Percentiles rank a stretch among this genome's conserved stretches.
These are phyloP conservation scores for Termitomyces sp. DNA, from an alignment of 768 basidiomycete species.

Conservation along the genomic window DNA sequence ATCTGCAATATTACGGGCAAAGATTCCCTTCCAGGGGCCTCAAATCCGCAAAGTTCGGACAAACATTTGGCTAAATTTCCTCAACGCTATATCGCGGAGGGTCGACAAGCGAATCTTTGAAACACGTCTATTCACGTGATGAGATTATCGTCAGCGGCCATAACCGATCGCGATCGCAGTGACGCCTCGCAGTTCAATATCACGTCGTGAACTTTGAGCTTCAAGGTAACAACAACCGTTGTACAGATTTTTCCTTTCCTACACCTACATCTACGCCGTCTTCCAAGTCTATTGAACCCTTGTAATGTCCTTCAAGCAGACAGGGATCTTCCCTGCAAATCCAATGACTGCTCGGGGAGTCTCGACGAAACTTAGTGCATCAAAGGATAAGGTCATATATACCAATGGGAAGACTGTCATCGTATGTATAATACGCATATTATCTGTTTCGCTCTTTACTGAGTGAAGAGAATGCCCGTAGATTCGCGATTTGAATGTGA, in stretches of 20 bases:
- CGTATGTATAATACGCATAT: slow-evolving; percentile 42
- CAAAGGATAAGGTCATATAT: slow-evolving; percentile 82
- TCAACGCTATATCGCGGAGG: too few relatives aligned
- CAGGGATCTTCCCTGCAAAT: slow-evolving; percentile 59
- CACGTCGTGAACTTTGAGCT: background rate
- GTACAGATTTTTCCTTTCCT: background rate
- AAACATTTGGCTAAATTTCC: too few relatives aligned
- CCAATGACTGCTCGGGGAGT: slow-evolving; percentile 64
- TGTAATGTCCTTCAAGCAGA: slow-evolving; percentile 46
- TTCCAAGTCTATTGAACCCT: background rate
- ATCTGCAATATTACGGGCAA: too few relatives aligned
- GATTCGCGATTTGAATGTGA: slow-evolving; percentile 83
- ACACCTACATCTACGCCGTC: background rate
- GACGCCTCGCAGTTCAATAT: background rate
- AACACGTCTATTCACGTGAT: background rate
- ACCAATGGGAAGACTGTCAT: slow-evolving; percentile 82
- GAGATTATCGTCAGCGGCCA: background rate
- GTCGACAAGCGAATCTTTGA: too few relatives aligned
- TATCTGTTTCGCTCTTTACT: background rate
- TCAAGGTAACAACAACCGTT: background rate
- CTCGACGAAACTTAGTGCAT: slow-evolving; percentile 68
- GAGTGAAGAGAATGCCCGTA: slow-evolving; percentile 21
- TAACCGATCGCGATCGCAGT: background rate
- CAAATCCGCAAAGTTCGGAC: too few relatives aligned
- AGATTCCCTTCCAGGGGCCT: too few relatives aligned